A percentile compares a stretch with the other conserved stretches of the same genome.
Evolutionary conservation across 2,329 filamentous ascomycete species (phyloP).

Genomic region (Aspergillus sp.): DNA sequence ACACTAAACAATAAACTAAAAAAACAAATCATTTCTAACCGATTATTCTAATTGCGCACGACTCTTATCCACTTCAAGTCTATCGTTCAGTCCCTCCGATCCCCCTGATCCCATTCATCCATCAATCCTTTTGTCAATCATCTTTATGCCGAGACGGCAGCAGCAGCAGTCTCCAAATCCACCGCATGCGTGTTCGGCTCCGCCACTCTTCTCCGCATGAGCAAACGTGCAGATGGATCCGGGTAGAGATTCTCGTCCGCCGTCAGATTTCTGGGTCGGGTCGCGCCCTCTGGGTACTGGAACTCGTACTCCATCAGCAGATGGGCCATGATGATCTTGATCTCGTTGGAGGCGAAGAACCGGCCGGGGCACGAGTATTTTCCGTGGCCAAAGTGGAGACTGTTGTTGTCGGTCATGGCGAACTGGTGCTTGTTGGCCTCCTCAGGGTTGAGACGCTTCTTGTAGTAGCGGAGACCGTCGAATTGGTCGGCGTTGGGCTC

Average conservation of each 20-base stretch:
- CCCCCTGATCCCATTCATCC: too few species aligned
- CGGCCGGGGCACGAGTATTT: not conserved
- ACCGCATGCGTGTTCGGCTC: too few species aligned
- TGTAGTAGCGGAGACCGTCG: conserved; percentile 17
- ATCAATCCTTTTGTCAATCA: too few species aligned
- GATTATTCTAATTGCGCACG: too few species aligned
- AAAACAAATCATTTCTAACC: too few species aligned
- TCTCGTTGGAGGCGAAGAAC: not conserved
- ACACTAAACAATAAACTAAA: too few species aligned
- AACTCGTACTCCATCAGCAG: not conserved
- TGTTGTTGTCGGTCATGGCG: not conserved
- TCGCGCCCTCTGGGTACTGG: not conserved
- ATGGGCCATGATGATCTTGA: not conserved
- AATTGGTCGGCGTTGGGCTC: conserved; percentile 12
- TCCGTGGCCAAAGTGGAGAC: not conserved
- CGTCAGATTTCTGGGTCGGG: not conserved
- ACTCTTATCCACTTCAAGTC: too few species aligned
- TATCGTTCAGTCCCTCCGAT: too few species aligned
- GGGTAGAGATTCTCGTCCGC: not conserved
- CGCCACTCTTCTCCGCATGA: not conserved
- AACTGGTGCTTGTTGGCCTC: not conserved
- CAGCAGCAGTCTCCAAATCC: too few species aligned
- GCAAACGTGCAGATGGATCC: not conserved
- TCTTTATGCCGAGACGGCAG: too few species aligned
- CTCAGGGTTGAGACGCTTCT: not conserved